These are phyloP conservation scores for Hyphopichia fennica DNA, from an alignment of 1,139 yeast genomes.

Conservation along the genomic window DNA sequence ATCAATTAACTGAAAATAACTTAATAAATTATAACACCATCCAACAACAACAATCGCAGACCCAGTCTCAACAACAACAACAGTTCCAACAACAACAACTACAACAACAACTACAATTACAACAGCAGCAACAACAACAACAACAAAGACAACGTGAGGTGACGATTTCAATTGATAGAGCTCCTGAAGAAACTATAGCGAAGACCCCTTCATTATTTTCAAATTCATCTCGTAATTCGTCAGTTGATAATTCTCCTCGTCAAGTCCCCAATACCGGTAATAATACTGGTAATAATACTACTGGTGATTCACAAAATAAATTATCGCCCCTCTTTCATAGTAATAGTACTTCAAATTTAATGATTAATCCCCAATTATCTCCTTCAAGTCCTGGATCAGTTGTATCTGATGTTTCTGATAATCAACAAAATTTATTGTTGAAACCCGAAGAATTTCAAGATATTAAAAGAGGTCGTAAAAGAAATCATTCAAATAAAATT, in stretches of 20 bases:
- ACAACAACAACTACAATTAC: neutral
- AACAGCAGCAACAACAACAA: constrained; percentile 9
- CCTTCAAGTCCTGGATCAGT: constrained; percentile 16
- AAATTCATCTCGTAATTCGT: constrained; percentile 27
- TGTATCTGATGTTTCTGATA: constrained; percentile 12
- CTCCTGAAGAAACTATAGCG: constrained; percentile 35
- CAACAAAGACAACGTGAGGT: constrained; percentile 13
- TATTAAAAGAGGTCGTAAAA: constrained; percentile 34
- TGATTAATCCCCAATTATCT: constrained; percentile 20
- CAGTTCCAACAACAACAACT: neutral
- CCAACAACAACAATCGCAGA: constrained; percentile 3
- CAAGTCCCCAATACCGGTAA: neutral
- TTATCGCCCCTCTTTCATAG: constrained; percentile 2
- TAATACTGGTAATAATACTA: constrained; percentile 6
- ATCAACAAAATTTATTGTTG: constrained; percentile 16
- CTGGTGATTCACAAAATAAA: constrained; percentile 5
- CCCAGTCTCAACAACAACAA: constrained; percentile 6
- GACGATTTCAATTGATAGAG: constrained; percentile 32
- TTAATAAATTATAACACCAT: constrained; percentile 13
- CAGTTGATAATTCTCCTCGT: constrained; percentile 5
- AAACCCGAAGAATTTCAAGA: constrained; percentile 37
- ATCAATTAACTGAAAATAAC: constrained; percentile 30
- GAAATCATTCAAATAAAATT: constrained; percentile 26
- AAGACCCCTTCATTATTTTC: constrained; percentile 47
- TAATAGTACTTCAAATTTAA: constrained; percentile 9